A percentile compares a stretch with the other conserved stretches of the same genome.
These are phyloP conservation scores for Colletotrichum gloeosporioides DNA, from an alignment of 2,329 filamentous ascomycete species.

Conservation along the genomic window DNA sequence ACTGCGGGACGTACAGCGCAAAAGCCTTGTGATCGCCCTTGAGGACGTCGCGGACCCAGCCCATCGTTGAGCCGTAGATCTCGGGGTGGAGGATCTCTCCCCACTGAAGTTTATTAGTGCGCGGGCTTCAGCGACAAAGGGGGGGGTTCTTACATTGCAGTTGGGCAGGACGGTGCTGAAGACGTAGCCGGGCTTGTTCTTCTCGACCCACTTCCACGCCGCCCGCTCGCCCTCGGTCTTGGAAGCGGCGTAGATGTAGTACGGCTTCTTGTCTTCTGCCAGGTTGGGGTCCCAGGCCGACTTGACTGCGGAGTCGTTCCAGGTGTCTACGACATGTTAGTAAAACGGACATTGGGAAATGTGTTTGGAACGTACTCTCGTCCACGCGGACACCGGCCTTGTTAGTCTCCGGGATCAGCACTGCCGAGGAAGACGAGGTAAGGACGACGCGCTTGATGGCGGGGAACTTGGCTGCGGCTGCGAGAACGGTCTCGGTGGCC, in stretches of 20 bases:
- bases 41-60: not conserved
- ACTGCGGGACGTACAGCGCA: slow-evolving; percentile 24
- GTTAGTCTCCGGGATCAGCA: slow-evolving; percentile 23
- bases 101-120: not conserved
- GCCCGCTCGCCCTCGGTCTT: slow-evolving; percentile 42
- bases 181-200: slow-evolving; percentile 35
- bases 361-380: slow-evolving; percentile 13
- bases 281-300: slow-evolving; percentile 41
- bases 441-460: slow-evolving; percentile 45
- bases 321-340: slow-evolving; percentile 27
- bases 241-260: slow-evolving; percentile 39
- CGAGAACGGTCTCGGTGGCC: slow-evolving; percentile 32
- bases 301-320: slow-evolving; percentile 38
- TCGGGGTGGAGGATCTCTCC: slow-evolving; percentile 21
- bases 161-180: slow-evolving; percentile 35
- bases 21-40: not conserved
- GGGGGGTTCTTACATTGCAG: slow-evolving; percentile 21
- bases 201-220: slow-evolving; percentile 41
- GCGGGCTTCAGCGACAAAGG: not conserved
- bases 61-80: slow-evolving; percentile 22
- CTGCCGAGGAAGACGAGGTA: slow-evolving; percentile 38
- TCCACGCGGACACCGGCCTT: slow-evolving; percentile 15
- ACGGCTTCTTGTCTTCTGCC: slow-evolving; percentile 29
- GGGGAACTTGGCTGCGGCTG: slow-evolving; percentile 36
- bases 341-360: not conserved